Evolutionary conservation across 345 rosid genomes (phyloP).

Genomic region (Triadica sebifera): DNA sequence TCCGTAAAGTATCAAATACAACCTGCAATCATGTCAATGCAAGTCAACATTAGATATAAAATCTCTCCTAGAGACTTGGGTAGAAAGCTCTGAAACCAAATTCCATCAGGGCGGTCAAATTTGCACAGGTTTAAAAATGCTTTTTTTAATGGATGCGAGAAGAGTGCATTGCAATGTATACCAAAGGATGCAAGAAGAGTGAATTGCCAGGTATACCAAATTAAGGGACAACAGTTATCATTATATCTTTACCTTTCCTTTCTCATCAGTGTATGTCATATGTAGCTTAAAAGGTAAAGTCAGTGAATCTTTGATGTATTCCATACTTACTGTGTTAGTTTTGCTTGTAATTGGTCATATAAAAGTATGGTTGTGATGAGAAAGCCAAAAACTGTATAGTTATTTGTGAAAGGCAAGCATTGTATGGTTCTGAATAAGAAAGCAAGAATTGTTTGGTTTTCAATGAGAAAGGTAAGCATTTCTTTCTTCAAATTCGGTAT

Average conservation of each 20-base stretch:
- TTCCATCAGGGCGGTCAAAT: background rate
- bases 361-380: background rate
- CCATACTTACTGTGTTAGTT: background rate
- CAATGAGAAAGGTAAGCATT: background rate
- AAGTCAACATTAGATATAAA: constrained; percentile 18
- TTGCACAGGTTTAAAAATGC: background rate
- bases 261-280: too few species aligned
- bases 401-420: background rate
- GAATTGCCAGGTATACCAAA: too few species aligned
- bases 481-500: background rate
- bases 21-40: constrained; percentile 50
- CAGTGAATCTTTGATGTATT: background rate
- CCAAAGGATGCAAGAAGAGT: too few species aligned
- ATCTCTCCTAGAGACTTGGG: background rate
- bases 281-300: background rate
- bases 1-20: constrained; percentile 86
- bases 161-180: background rate
- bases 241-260: too few species aligned
- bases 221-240: too few species aligned
- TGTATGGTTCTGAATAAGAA: background rate
- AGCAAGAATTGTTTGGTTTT: background rate
- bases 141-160: background rate
- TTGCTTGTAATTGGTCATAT: background rate
- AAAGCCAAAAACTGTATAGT: too few species aligned
- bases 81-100: background rate